Base-by-base conservation (phyloP, 2,329 filamentous ascomycete genomes). In the Leptosphaerulina australis region DNA sequence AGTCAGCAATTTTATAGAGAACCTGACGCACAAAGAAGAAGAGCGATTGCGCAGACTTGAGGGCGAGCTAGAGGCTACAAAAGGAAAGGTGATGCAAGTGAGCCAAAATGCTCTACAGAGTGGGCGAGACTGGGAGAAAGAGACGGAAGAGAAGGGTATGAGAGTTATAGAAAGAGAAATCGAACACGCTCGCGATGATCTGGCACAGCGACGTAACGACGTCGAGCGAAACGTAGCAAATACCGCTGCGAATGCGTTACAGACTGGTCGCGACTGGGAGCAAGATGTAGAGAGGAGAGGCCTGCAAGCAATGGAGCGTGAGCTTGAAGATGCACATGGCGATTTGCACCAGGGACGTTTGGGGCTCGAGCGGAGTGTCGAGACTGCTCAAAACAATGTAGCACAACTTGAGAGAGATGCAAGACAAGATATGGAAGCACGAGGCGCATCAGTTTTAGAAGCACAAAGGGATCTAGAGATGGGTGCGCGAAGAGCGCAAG, bases 11-110 rank as follows among this genome's bases (percentile, higher is more conserved):
- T 55, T 67, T 18, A 22, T 65, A 5, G 63, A 64, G 34, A 55
- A 40, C 8, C 15, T 68, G 17, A 58, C 59, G n/a, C 53, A 63
- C 18, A 62, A 68, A 35, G 62, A 62, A 20, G 60, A 63, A 20
- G 58, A 62, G 50, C 46, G 58, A 18, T 28, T 64, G 43, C 58
- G 38, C 40, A 44, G 36, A 24, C 35, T 65, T 2, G 57, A 63
- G 21, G 43, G 39, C 6, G 55, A 54, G 15, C 20, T 63, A 7
- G 50, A 46, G 3, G 38, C 34, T 15, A 38, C 37, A 0, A 59
- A 50, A 35, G 48, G 30, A 6, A 49, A 29, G 24, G 51, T 50
- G 1, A 15, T 57, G 11, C 46, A 54, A 15, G 37, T 44, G 4
- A 46, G 44, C 5, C 48, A 44, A 18, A 30, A 45, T 20, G 31